Percentiles rank a stretch among this genome's conserved stretches.
Evolutionary conservation across 176 grass and related monocot genomes (phyloP).

Genomic region (Bothriochloa decipiens): DNA sequence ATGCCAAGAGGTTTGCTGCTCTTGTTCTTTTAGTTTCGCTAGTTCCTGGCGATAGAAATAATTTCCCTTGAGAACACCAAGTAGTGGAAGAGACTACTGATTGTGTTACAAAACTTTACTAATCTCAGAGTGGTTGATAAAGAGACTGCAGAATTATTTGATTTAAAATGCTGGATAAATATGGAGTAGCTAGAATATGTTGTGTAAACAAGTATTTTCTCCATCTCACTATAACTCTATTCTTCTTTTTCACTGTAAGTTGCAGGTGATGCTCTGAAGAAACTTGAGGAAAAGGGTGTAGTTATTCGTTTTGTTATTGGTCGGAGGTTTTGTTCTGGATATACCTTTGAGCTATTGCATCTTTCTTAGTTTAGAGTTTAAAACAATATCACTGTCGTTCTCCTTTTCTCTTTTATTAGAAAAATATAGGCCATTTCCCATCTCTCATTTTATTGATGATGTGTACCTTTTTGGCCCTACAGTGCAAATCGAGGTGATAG

Average conservation of each 20-base stretch:
- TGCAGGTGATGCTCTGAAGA: constrained; percentile 87
- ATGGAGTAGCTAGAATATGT: background rate
- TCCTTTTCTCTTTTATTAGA: background rate
- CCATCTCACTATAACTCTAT: constrained; percentile 21
- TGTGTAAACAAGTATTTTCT: constrained; percentile 13
- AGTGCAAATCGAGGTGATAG: constrained; percentile 99
- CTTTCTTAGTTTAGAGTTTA: constrained; percentile 15
- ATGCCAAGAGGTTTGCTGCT: constrained; percentile 82
- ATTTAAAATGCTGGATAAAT: constrained; percentile 8
- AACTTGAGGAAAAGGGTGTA: constrained; percentile 92
- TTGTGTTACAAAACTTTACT: background rate
- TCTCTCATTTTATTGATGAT: constrained; percentile 19
- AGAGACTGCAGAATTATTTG: background rate
- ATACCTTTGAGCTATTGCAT: constrained; percentile 33
- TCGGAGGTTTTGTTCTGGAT: constrained; percentile 71
- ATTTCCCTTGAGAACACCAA: background rate
- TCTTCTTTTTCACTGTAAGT: constrained; percentile 44
- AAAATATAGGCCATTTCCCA: background rate
- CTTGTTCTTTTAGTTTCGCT: background rate
- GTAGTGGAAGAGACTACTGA: background rate
- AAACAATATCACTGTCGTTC: background rate
- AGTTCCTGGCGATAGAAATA: background rate
- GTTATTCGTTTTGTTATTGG: constrained; percentile 96
- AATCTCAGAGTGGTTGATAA: background rate
- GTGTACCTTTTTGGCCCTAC: constrained; percentile 39